Percentiles rank a stretch among this genome's conserved stretches.
Conservation (phyloP, 2,329 filamentous ascomycete genomes). For the Cladosporium sp. region DNA sequence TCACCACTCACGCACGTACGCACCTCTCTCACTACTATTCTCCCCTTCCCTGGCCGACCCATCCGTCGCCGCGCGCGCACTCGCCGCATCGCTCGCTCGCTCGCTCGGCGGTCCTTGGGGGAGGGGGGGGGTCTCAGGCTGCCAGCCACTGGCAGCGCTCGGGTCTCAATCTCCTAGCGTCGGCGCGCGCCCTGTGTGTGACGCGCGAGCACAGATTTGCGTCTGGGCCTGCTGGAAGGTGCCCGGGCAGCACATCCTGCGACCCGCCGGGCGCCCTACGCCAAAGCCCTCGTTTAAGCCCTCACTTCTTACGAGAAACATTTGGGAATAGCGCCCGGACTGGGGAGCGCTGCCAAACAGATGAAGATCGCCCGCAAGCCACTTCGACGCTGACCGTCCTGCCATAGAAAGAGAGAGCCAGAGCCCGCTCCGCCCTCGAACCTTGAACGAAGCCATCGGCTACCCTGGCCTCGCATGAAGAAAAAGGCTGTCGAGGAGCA, state of each 20-base stretch:
- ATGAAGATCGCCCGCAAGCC: slow-evolving; percentile 4
- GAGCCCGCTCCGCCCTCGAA: background rate
- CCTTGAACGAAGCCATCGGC: background rate
- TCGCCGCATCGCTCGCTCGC: slow-evolving; percentile 2
- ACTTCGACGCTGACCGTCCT: background rate
- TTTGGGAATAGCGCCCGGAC: background rate
- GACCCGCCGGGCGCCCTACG: background rate
- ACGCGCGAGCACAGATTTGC: background rate
- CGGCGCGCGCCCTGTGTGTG: slow-evolving; percentile 2
- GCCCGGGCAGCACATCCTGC: slow-evolving; percentile 11
- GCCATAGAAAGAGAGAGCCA: background rate
- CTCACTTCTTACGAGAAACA: background rate
- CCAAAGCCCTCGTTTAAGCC: background rate
- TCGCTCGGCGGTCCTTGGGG: background rate
- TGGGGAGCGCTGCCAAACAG: background rate
- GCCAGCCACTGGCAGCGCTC: slow-evolving; percentile 2
- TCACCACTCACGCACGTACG: background rate
- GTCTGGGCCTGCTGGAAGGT: slow-evolving; percentile 1
- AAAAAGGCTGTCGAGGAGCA: background rate
- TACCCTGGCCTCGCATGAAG: slow-evolving; percentile 5
- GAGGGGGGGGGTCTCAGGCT: no score
- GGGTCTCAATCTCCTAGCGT: slow-evolving; percentile 9
- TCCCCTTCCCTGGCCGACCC: background rate
- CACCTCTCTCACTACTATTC: background rate
- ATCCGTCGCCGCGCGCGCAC: background rate